phyloP scores from a whole-genome alignment of 352 stramenopile genomes.

The Pythium vanterpoolii region DNA sequence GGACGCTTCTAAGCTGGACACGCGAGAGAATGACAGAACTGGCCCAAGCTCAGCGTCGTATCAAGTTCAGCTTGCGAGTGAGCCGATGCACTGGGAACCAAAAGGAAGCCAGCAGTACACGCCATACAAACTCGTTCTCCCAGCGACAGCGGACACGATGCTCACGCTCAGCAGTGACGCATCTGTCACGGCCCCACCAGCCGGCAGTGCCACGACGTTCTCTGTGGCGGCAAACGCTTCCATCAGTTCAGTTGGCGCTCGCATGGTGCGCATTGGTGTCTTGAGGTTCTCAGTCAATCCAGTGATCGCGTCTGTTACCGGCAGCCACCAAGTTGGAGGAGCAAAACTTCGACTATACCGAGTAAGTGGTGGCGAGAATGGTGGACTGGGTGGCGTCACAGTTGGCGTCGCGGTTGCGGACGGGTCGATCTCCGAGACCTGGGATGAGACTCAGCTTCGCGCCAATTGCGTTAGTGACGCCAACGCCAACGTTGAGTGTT shows the following conservation, averaged over 20 bases:
- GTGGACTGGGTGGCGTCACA: constrained; percentile 47
- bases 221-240: constrained; percentile 45
- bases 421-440: constrained; percentile 21
- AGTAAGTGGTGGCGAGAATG: constrained; percentile 57
- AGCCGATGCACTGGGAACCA: constrained; percentile 69
- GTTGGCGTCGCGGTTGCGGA: constrained; percentile 39
- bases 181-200: not conserved
- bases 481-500: constrained; percentile 15
- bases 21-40: constrained; percentile 36
- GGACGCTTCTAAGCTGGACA: constrained; percentile 30
- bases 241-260: constrained; percentile 27
- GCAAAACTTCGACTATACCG: constrained; percentile 55
- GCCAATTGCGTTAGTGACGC: constrained; percentile 24
- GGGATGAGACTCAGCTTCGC: constrained; percentile 37
- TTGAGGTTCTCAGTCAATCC: constrained; percentile 41
- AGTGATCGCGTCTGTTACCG: constrained; percentile 27
- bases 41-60: constrained; percentile 25
- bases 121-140: constrained; percentile 35
- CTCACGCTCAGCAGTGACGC: constrained; percentile 31
- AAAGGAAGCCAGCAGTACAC: constrained; percentile 24
- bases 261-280: constrained; percentile 32
- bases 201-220: constrained; percentile 26
- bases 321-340: constrained; percentile 50
- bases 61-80: constrained; percentile 34
- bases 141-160: constrained; percentile 40